Evolutionary conservation across 129 eudicot genomes (phyloP).

Genomic region (Calendula officinalis): DNA sequence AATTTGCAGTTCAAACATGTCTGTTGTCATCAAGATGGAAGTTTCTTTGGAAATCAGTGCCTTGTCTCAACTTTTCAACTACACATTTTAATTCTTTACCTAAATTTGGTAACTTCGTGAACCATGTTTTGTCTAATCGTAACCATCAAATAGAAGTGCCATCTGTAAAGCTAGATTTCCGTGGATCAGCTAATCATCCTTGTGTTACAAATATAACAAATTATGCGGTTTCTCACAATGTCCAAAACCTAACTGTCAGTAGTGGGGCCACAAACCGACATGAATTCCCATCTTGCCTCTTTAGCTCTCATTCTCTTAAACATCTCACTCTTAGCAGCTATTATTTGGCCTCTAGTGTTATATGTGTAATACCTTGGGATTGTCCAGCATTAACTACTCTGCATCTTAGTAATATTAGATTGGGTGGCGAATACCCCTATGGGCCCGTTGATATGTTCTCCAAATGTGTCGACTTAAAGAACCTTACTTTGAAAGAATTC

Average conservation of each 20-base stretch:
- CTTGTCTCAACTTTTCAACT: conserved; percentile 13
- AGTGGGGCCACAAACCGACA: background rate
- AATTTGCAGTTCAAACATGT: conserved; percentile 15
- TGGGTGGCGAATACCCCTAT: conserved; percentile 2
- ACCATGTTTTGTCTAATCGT: background rate
- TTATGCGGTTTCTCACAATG: conserved; percentile 24
- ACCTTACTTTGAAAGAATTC: conserved; percentile 3
- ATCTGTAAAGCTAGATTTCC: background rate
- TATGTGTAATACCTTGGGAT: conserved; percentile 21
- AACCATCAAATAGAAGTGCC: background rate
- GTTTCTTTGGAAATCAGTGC: conserved; percentile 24
- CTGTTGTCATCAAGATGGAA: conserved; percentile 20
- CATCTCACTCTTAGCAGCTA: conserved; percentile 8
- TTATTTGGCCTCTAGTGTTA: background rate
- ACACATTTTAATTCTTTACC: background rate
- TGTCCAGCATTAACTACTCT: conserved; percentile 18
- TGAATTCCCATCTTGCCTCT: conserved; percentile 1
- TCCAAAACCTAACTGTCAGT: conserved; percentile 4
- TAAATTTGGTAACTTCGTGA: conserved; percentile 14
- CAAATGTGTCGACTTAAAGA: conserved; percentile 17
- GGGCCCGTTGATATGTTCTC: conserved; percentile 6
- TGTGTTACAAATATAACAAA: conserved; percentile 3
- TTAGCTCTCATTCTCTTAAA: conserved; percentile 11
- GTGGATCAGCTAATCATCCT: conserved; percentile 3
- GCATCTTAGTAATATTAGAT: background rate